Evolutionary conservation across 1,139 yeast genomes (phyloP).

Genomic region (Arxiozyma heterogenica): DNA sequence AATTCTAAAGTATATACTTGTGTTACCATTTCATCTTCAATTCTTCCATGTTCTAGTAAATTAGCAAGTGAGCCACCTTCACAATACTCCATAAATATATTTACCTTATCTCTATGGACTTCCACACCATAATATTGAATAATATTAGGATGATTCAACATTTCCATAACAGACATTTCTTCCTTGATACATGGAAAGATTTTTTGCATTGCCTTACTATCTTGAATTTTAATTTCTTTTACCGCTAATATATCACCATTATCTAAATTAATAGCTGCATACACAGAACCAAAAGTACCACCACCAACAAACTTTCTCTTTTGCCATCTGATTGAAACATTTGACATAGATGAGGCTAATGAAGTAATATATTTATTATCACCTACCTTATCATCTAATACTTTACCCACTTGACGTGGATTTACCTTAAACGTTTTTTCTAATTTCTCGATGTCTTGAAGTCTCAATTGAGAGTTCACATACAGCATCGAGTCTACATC

Average conservation of each 20-base stretch:
- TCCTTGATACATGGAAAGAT: conserved; percentile 85
- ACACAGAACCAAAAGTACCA: conserved; percentile 93
- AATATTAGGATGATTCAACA: conserved; percentile 90
- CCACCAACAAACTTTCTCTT: conserved; percentile 91
- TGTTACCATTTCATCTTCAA: conserved; percentile 89
- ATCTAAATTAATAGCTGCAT: conserved; percentile 83
- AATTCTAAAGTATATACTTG: conserved; percentile 87
- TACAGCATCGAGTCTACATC: conserved; percentile 35
- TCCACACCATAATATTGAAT: conserved; percentile 96
- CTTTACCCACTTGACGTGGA: conserved; percentile 61
- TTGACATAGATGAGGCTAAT: conserved; percentile 81
- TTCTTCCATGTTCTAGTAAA: conserved; percentile 77
- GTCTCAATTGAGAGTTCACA: conserved; percentile 31
- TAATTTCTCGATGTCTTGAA: conserved; percentile 30
- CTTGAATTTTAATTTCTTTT: conserved; percentile 87
- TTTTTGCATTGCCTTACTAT: conserved; percentile 74
- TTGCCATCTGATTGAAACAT: conserved; percentile 94
- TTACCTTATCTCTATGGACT: conserved; percentile 91
- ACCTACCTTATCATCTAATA: conserved; percentile 75
- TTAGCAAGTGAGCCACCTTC: conserved; percentile 91
- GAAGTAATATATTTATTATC: conserved; percentile 82
- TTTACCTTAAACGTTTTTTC: conserved; percentile 20
- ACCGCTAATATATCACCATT: conserved; percentile 97
- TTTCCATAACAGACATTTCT: conserved; percentile 93
- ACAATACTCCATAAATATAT: conserved; percentile 95